Percentiles rank a stretch among this genome's conserved stretches.
phyloP scores from a whole-genome alignment of 2,329 filamentous ascomycete genomes.

The Ophiostoma himal-ulmi region DNA sequence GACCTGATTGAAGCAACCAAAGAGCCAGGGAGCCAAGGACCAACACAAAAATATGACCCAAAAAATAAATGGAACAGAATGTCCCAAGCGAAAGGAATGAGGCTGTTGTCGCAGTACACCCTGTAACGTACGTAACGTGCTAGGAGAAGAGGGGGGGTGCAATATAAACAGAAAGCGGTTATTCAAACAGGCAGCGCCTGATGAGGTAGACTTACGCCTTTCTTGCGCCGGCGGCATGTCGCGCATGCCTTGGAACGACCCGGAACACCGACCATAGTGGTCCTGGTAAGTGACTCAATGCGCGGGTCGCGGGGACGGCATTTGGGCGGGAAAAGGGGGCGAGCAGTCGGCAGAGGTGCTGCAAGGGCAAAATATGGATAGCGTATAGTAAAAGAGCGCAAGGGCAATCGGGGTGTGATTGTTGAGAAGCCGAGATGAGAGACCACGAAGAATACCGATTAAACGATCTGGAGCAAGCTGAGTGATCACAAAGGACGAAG shows the following conservation, averaged over 20 bases:
- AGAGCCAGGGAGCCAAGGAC: neutral
- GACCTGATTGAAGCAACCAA: neutral
- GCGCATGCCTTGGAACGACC: conserved; percentile 28
- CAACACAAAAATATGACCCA: neutral
- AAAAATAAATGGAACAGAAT: neutral
- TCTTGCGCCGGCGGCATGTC: conserved; percentile 27
- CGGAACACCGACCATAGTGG: conserved; percentile 27
- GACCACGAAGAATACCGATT: neutral
- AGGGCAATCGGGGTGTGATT: neutral
- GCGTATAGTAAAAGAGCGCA: neutral
- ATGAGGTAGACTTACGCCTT: conserved; percentile 24
- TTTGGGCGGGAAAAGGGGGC: conserved; percentile 13
- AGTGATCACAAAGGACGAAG: neutral
- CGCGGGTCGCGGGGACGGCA: conserved; percentile 21
- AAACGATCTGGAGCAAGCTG: neutral
- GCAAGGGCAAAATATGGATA: neutral
- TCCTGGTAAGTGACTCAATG: conserved; percentile 18
- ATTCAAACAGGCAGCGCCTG: neutral
- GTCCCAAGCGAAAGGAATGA: neutral
- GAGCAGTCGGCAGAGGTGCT: neutral
- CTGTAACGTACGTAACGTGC: neutral
- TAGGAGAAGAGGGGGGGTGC: neutral
- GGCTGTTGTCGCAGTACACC: neutral
- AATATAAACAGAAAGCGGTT: neutral
- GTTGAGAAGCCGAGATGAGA: neutral